phyloP scores from a whole-genome alignment of 345 rosid genomes.

The Populus simonii region DNA sequence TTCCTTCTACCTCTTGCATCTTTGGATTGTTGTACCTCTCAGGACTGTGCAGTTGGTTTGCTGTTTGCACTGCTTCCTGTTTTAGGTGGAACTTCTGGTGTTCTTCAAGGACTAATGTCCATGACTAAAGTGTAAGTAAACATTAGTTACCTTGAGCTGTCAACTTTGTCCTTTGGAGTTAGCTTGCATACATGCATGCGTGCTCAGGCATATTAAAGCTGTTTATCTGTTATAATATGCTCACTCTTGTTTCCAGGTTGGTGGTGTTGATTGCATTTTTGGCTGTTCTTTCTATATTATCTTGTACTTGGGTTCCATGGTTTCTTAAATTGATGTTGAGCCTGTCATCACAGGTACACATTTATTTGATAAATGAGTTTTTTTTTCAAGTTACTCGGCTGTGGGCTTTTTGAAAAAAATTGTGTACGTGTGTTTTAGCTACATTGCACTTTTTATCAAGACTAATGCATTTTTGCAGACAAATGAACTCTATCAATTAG shows the following conservation, averaged over 20 bases:
- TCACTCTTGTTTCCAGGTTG: slow-evolving; percentile 42
- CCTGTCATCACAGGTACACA: slow-evolving; percentile 69
- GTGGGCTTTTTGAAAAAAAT: background rate
- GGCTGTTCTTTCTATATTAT: slow-evolving; percentile 60
- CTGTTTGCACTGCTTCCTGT: slow-evolving; percentile 94
- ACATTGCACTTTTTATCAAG: slow-evolving; percentile 6
- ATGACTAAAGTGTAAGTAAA: slow-evolving; percentile 78
- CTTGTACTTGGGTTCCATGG: slow-evolving; percentile 83
- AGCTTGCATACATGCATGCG: background rate
- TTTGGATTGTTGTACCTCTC: slow-evolving; percentile 16
- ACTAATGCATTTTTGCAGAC: slow-evolving; percentile 56
- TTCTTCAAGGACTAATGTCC: slow-evolving; percentile 79
- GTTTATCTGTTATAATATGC: background rate
- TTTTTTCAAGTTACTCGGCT: background rate
- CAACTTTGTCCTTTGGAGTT: background rate
- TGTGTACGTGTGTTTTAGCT: background rate
- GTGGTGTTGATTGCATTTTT: slow-evolving; percentile 66
- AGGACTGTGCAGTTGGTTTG: slow-evolving; percentile 95
- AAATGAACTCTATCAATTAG: slow-evolving; percentile 96
- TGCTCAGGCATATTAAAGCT: background rate
- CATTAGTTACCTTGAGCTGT: background rate
- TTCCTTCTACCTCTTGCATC: slow-evolving; percentile 3
- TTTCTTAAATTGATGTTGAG: slow-evolving; percentile 84
- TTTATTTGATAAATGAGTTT: background rate
- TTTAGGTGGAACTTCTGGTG: slow-evolving; percentile 83